Percentiles rank a stretch among this genome's conserved stretches.
Evolutionary conservation across 129 eudicot species (phyloP).

Genomic region (Centella asiatica): DNA sequence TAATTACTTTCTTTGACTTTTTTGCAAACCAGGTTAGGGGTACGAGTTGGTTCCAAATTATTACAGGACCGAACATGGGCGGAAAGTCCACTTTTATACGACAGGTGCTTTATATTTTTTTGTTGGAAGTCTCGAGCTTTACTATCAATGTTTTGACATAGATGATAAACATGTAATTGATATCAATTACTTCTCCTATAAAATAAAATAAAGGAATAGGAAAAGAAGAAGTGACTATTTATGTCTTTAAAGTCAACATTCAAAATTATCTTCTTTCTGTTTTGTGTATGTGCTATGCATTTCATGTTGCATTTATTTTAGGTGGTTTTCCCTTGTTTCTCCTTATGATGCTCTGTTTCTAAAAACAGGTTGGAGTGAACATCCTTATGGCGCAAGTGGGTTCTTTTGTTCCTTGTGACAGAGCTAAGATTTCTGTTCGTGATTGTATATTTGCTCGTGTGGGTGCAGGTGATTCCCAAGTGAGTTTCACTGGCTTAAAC

Average conservation of each 20-base stretch:
- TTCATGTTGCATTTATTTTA: neutral
- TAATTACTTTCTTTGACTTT: constrained; percentile 12
- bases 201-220: too few relatives aligned
- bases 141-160: neutral
- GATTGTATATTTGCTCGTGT: constrained; percentile 99
- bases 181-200: neutral
- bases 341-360: neutral
- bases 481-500: constrained; percentile 12
- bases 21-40: constrained; percentile 54
- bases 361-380: constrained; percentile 82
- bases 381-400: constrained; percentile 98
- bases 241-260: too few relatives aligned
- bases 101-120: constrained; percentile 41
- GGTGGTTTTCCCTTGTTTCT: neutral
- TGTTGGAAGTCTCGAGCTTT: neutral
- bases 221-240: too few relatives aligned
- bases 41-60: constrained; percentile 91
- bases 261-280: too few relatives aligned
- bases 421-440: constrained; percentile 80
- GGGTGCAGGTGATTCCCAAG: constrained; percentile 99
- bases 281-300: neutral
- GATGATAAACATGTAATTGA: neutral
- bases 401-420: constrained; percentile 89
- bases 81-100: constrained; percentile 93
- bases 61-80: constrained; percentile 99